Conservation (phyloP, 129 eudicot genomes). For the Calendula officinalis region DNA sequence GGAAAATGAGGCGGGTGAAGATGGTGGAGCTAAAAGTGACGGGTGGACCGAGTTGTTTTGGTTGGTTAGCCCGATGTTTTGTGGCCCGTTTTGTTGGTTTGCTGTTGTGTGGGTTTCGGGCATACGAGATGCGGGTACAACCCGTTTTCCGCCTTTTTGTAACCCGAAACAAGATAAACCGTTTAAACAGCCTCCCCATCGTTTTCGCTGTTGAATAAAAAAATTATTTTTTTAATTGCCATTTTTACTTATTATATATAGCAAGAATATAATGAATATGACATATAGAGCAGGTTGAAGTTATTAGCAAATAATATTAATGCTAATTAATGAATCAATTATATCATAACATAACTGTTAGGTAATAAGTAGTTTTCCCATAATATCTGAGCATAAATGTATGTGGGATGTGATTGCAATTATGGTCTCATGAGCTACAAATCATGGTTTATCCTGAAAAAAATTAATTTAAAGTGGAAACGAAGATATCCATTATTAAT, state of each 20-base stretch:
- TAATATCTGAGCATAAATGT: neutral
- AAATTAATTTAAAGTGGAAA: slow-evolving; percentile 8
- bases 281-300: neutral
- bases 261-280: neutral
- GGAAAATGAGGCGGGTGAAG: slow-evolving; percentile 95
- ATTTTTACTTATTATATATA: neutral
- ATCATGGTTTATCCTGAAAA: neutral
- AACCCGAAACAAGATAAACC: slow-evolving; percentile 82
- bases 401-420: slow-evolving; percentile 8
- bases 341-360: slow-evolving; percentile 5
- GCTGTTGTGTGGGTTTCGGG: slow-evolving; percentile 55
- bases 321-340: neutral
- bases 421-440: slow-evolving; percentile 12
- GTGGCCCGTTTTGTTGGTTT: slow-evolving; percentile 73
- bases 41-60: slow-evolving; percentile 52
- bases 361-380: slow-evolving; percentile 1
- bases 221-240: neutral
- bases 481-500: neutral
- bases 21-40: slow-evolving; percentile 86
- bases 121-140: slow-evolving; percentile 86
- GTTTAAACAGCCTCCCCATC: slow-evolving; percentile 88
- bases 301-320: slow-evolving; percentile 1
- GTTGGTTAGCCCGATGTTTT: slow-evolving; percentile 56
- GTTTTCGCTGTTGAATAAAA: slow-evolving; percentile 56
- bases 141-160: slow-evolving; percentile 92